Evolutionary conservation across 2,329 filamentous ascomycete genomes (phyloP).

Genomic region (Madurella fahalii): DNA sequence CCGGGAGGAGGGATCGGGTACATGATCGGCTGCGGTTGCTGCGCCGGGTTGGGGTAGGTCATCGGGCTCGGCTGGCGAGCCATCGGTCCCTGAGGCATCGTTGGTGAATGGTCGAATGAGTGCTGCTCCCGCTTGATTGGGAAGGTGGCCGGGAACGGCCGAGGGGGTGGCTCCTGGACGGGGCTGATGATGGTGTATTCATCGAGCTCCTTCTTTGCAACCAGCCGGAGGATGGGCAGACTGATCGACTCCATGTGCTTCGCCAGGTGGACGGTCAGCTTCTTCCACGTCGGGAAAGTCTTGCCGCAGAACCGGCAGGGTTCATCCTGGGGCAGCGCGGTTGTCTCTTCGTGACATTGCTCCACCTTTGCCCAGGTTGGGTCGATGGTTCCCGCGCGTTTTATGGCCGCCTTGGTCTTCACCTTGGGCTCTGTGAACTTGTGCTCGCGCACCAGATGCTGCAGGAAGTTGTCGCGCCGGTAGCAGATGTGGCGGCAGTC

Average conservation of each 20-base stretch:
- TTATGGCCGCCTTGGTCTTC: conserved; percentile 67
- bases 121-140: conserved; percentile 32
- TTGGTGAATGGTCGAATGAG: conserved; percentile 21
- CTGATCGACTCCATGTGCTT: conserved; percentile 94
- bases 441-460: conserved; percentile 88
- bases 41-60: conserved; percentile 16
- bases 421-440: conserved; percentile 78
- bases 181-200: conserved; percentile 65
- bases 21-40: conserved; percentile 14
- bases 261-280: conserved; percentile 85
- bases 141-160: conserved; percentile 33
- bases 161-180: conserved; percentile 53
- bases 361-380: conserved; percentile 75
- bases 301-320: conserved; percentile 85
- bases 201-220: conserved; percentile 44
- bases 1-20: conserved; percentile 16
- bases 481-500: conserved; percentile 82
- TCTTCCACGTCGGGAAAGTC: conserved; percentile 81
- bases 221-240: conserved; percentile 68
- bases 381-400: conserved; percentile 54
- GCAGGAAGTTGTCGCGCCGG: conserved; percentile 86
- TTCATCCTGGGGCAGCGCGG: conserved; percentile 64
- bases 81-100: conserved; percentile 16
- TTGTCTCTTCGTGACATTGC: conserved; percentile 67
- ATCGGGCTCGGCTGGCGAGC: conserved; percentile 15